A percentile compares a stretch with the other conserved stretches of the same genome.
Evolutionary conservation across 305 asterid species (phyloP).

Genomic region (Solanum hybrid): DNA sequence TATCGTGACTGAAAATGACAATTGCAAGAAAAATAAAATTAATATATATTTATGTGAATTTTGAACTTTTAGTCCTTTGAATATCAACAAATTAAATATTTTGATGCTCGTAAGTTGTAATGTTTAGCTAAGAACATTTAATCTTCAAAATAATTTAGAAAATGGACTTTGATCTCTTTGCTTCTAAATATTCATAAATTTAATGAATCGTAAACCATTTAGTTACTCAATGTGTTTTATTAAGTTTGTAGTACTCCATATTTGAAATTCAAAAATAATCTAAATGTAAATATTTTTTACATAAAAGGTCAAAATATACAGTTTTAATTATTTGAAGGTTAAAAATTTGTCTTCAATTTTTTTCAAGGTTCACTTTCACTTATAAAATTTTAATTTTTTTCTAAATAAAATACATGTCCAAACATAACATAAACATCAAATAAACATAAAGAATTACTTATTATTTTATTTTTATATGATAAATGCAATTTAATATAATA

Average conservation of each 20-base stretch:
- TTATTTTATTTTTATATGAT: no score
- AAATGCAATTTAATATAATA: background rate
- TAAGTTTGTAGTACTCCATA: background rate
- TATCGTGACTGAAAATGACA: background rate
- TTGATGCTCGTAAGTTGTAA: no score
- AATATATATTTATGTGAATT: background rate
- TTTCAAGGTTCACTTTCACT: no score
- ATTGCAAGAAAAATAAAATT: background rate
- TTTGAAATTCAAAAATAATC: background rate
- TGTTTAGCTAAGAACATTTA: background rate
- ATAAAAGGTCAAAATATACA: background rate
- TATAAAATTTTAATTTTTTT: background rate
- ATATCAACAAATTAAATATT: background rate
- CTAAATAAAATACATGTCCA: rapidly evolving
- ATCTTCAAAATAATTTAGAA: background rate
- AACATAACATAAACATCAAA: background rate
- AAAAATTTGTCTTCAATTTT: no score
- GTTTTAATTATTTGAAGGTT: no score
- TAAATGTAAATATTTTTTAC: background rate
- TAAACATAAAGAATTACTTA: no score
- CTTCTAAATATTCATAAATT: background rate
- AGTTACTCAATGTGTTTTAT: background rate
- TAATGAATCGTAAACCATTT: background rate
- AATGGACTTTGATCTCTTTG: background rate
- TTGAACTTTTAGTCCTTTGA: background rate